phyloP scores from a whole-genome alignment of 352 stramenopile genomes.

The Phytophthora pistaciae region DNA sequence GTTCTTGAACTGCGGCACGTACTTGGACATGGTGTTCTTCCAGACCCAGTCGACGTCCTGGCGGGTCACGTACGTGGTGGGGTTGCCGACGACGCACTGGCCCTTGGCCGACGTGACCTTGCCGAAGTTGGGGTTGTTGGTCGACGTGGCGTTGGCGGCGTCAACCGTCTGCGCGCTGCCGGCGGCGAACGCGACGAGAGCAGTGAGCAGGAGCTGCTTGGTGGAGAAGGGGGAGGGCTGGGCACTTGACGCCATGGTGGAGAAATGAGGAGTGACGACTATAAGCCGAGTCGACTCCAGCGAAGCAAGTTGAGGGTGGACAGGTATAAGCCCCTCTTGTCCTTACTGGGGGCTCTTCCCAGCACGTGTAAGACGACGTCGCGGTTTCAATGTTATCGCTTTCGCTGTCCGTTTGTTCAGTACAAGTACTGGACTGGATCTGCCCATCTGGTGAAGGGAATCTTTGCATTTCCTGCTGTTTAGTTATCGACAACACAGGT shows the following conservation, averaged over 20 bases:
- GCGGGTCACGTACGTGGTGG: slow-evolving; percentile 10
- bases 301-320: too few relatives aligned
- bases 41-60: slow-evolving; percentile 20
- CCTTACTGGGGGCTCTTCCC: too few relatives aligned
- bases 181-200: not conserved
- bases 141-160: not conserved
- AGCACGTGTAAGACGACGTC: too few relatives aligned
- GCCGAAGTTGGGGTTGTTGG: slow-evolving; percentile 9
- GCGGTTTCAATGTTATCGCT: too few relatives aligned
- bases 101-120: slow-evolving; percentile 5
- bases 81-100: slow-evolving; percentile 11
- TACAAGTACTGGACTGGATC: too few relatives aligned
- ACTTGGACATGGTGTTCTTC: slow-evolving; percentile 23
- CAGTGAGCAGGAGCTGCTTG: not conserved
- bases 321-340: too few relatives aligned
- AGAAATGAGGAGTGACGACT: not conserved
- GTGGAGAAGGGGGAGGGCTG: not conserved
- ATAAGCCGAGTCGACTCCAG: too few relatives aligned
- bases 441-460: too few relatives aligned
- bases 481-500: too few relatives aligned
- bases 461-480: too few relatives aligned
- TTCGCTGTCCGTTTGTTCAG: too few relatives aligned
- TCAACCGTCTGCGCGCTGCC: not conserved
- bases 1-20: slow-evolving; percentile 23
- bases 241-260: not conserved